Conservation (phyloP, 2,329 filamentous ascomycete genomes). For the Cladophialophora chaetospira region DNA sequence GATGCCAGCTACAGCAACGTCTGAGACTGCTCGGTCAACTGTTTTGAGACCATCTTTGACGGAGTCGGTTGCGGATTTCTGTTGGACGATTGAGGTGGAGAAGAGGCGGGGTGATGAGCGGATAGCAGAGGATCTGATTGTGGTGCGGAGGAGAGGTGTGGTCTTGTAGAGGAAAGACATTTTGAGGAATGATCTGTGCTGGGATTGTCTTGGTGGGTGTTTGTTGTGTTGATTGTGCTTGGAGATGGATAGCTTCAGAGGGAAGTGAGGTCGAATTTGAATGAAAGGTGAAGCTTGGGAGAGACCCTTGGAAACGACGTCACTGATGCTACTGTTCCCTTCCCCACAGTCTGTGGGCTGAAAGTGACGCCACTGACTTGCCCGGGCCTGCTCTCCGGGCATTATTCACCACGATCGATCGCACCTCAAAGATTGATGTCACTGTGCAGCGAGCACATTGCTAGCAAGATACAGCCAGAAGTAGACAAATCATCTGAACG, state of each 20-base stretch:
- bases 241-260: not conserved
- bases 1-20: slow-evolving; percentile 62
- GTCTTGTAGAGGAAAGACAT: slow-evolving; percentile 43
- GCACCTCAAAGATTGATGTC: slow-evolving; percentile 20
- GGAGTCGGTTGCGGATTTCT: slow-evolving; percentile 57
- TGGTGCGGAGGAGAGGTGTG: slow-evolving; percentile 34
- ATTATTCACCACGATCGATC: not conserved
- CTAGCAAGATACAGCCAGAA: not conserved
- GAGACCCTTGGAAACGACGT: slow-evolving; percentile 16
- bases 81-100: slow-evolving; percentile 52
- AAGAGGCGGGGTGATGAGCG: slow-evolving; percentile 42
- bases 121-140: slow-evolving; percentile 25
- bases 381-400: slow-evolving; percentile 9
- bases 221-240: not conserved
- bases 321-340: slow-evolving; percentile 11
- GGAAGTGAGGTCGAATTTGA: slow-evolving; percentile 4
- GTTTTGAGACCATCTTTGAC: slow-evolving; percentile 62
- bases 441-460: slow-evolving; percentile 18
- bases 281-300: slow-evolving; percentile 2
- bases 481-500: not conserved
- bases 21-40: slow-evolving; percentile 58
- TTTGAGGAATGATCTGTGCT: slow-evolving; percentile 15
- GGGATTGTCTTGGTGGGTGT: not conserved
- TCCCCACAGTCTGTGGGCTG: slow-evolving; percentile 6
- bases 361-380: slow-evolving; percentile 12